These are phyloP conservation scores for Nakaseomyces nivariensis DNA, from an alignment of 1,139 yeast species.

Conservation along the genomic window DNA sequence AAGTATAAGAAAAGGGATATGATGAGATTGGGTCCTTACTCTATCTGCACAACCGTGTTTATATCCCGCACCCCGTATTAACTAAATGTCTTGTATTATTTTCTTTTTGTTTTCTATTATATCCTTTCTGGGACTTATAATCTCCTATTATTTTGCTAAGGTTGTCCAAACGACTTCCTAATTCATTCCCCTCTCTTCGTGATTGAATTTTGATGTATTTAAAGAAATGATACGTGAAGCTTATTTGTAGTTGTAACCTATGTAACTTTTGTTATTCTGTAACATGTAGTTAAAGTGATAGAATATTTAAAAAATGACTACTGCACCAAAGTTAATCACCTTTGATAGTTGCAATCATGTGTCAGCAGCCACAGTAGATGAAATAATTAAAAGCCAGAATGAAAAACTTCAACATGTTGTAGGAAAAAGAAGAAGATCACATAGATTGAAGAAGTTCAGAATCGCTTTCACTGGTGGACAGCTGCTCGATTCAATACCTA, in stretches of 20 bases:
- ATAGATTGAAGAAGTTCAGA: slow-evolving; percentile 45
- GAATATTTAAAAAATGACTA: slow-evolving; percentile 46
- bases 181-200: no score
- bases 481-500: slow-evolving; percentile 68
- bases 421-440: slow-evolving; percentile 11
- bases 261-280: no score
- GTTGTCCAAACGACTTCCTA: no score
- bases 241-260: no score
- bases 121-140: no score
- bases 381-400: slow-evolving; percentile 74
- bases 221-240: no score
- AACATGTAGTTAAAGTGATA: no score
- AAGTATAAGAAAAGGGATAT: no score
- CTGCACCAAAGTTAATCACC: slow-evolving; percentile 84
- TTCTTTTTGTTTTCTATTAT: no score
- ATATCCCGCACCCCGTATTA: not conserved
- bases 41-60: not conserved
- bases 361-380: slow-evolving; percentile 91
- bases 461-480: slow-evolving; percentile 92
- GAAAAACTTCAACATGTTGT: slow-evolving; percentile 22
- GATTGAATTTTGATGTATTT: no score
- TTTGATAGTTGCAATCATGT: slow-evolving; percentile 83
- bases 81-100: no score
- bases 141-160: no score
- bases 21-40: not conserved